Conservation (phyloP, 1,139 yeast genomes). For the Candida anutae region DNA sequence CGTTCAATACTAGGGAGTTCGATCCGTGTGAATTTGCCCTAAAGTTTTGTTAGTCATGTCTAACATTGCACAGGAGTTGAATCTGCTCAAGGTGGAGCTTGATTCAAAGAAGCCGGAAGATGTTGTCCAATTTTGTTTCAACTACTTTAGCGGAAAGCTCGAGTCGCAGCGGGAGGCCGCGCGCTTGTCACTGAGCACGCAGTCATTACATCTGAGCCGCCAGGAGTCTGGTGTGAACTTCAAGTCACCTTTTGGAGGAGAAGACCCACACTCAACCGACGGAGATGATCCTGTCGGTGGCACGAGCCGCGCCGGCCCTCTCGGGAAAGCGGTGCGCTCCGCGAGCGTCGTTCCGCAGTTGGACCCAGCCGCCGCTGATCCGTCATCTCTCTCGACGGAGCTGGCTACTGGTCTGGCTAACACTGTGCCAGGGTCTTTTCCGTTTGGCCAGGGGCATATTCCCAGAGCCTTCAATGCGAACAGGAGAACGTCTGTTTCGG, state of each 20-base stretch:
- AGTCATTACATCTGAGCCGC: constrained; percentile 14
- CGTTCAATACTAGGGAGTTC: too few relatives aligned
- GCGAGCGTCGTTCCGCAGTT: constrained; percentile 13
- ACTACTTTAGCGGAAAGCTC: constrained; percentile 56
- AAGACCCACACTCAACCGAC: constrained; percentile 53
- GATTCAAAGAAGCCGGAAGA: constrained; percentile 58
- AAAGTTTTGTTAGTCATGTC: too few relatives aligned
- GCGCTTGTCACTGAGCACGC: constrained; percentile 36
- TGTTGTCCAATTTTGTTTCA: constrained; percentile 66
- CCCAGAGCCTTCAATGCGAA: constrained; percentile 66
- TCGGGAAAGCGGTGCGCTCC: not conserved
- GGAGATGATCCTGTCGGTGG: constrained; percentile 11
- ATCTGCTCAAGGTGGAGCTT: constrained; percentile 56
- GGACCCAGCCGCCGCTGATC: constrained; percentile 17
- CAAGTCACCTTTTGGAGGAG: constrained; percentile 57
- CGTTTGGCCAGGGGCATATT: too few relatives aligned
- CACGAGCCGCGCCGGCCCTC: constrained; percentile 1
- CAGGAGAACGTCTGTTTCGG: constrained; percentile 83
- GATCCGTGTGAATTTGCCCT: too few relatives aligned
- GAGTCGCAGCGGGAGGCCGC: constrained; percentile 39
- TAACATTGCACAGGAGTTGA: constrained; percentile 38
- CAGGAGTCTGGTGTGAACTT: constrained; percentile 23
- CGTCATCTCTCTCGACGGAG: constrained; percentile 5
- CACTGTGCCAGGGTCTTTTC: constrained; percentile 10
- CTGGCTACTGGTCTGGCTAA: constrained; percentile 5